These are phyloP conservation scores for Penicillium aurantiogriseum DNA, from an alignment of 2,329 filamentous ascomycete species.

Conservation along the genomic window DNA sequence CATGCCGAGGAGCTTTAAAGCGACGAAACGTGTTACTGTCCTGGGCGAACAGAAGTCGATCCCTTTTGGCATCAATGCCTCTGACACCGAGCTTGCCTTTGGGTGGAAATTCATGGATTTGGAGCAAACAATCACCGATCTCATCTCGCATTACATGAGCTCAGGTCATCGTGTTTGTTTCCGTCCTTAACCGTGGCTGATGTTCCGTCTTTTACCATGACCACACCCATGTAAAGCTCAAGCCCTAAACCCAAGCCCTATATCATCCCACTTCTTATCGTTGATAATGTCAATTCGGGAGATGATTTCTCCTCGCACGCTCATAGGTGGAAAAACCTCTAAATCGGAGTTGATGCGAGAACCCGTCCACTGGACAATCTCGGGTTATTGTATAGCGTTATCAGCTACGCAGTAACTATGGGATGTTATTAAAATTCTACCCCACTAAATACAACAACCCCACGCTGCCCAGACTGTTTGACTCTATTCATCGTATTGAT, in stretches of 20 bases:
- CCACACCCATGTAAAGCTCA: not conserved
- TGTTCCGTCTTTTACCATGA: not conserved
- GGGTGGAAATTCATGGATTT: not conserved
- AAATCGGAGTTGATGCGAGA: conserved; percentile 19
- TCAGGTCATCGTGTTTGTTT: not conserved
- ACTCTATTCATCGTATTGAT: not conserved
- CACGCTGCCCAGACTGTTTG: not conserved
- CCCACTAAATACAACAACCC: not conserved
- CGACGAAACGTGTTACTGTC: too few relatives aligned
- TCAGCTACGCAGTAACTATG: not conserved
- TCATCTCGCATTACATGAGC: not conserved
- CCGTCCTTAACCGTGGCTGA: not conserved
- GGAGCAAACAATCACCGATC: not conserved
- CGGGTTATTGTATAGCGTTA: not conserved
- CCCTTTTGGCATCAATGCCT: not conserved
- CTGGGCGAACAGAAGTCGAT: too few relatives aligned
- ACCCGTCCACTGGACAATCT: not conserved
- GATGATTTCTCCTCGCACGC: conserved; percentile 3
- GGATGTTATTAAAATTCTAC: not conserved
- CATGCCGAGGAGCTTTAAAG: too few relatives aligned
- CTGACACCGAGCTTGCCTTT: not conserved
- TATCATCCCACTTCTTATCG: conserved; percentile 4
- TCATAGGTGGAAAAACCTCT: conserved; percentile 29
- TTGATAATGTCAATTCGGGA: conserved; percentile 6
- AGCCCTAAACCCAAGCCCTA: conserved; percentile 14